Evolutionary conservation across 805 yeast genomes (phyloP), one percentile per base, ranked within the genome.

Genomic region (Hanseniaspora mollemarum): DNA sequence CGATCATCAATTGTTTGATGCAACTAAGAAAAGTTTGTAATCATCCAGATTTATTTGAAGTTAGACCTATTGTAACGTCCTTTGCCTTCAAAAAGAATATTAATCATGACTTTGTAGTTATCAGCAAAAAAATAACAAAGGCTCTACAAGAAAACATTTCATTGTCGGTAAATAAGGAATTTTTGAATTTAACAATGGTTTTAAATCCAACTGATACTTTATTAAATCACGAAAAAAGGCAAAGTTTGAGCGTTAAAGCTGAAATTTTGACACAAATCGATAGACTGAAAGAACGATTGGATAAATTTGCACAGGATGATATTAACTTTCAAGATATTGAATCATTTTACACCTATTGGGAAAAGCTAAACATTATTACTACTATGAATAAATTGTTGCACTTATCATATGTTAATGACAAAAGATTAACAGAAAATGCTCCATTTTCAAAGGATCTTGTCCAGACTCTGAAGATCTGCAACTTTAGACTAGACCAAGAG

Each of bases 1-100:
- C 96, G 15, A 92, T 92, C 60, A 88, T 92, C 59, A 92, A 94
- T 60, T 92, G 97, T 71, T 73, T 92, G 68, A 92, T 92, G 99
- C 99, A 92, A 65, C 70, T 92, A 59, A 77, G 99, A 60, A 92
- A 92, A 64, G 96, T 88, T 26, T 87, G 96, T 69, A 88, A 88
- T 60, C 97, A 88, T 65, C 96, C 96, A 0, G 96, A 92, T 67
- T 68, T 92, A 54, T 94, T 92, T 67, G 98, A 92, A 63, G 96
- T 88, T 6, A 73, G 98, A 53, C 97, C 97, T 0, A 85, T 92
- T 56, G 75, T 85, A 37, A 92, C 98, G 0, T 88, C 97, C 1
- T 81, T 86, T 62, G 83, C 90, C 0, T 70, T 87, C 71, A 77
- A 77, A 2, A 71, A 71, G 43, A 76, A 87, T 1, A 87, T 84